These are phyloP conservation scores for Gaultheria prostrata DNA, from an alignment of 148 eudicot genomes.

Conservation along the genomic window DNA sequence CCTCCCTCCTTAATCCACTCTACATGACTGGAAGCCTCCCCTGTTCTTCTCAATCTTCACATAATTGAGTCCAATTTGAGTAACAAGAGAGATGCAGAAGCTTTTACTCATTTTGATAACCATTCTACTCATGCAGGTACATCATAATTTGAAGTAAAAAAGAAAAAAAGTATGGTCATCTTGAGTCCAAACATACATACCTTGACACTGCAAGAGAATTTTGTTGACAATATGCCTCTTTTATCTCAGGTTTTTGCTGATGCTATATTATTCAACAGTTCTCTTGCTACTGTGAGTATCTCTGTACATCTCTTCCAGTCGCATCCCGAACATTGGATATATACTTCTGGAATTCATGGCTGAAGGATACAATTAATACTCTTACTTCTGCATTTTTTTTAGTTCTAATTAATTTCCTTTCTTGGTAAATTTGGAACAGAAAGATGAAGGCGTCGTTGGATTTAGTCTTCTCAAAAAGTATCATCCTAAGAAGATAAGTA, in stretches of 20 bases:
- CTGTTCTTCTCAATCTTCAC: not conserved
- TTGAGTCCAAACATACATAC: too few species aligned
- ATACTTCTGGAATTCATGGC: not conserved
- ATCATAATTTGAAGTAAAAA: not conserved
- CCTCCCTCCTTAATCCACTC: not conserved
- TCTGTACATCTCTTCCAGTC: not conserved
- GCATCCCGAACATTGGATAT: not conserved
- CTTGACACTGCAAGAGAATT: not conserved
- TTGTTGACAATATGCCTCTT: too few species aligned
- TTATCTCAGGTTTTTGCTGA: not conserved
- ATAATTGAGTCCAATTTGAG: too few species aligned
- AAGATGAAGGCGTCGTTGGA: not conserved
- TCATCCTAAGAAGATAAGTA: not conserved
- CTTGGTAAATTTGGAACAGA: not conserved
- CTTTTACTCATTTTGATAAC: not conserved
- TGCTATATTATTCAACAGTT: not conserved
- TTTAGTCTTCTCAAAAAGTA: not conserved
- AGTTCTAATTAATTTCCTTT: not conserved
- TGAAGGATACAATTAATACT: not conserved
- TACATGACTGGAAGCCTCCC: not conserved
- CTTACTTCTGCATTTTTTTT: not conserved
- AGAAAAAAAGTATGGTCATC: too few species aligned
- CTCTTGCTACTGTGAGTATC: not conserved
- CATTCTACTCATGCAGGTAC: not conserved
- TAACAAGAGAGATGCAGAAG: not conserved